Conservation (phyloP, 129 eudicot species). For the Silybum marianum region DNA sequence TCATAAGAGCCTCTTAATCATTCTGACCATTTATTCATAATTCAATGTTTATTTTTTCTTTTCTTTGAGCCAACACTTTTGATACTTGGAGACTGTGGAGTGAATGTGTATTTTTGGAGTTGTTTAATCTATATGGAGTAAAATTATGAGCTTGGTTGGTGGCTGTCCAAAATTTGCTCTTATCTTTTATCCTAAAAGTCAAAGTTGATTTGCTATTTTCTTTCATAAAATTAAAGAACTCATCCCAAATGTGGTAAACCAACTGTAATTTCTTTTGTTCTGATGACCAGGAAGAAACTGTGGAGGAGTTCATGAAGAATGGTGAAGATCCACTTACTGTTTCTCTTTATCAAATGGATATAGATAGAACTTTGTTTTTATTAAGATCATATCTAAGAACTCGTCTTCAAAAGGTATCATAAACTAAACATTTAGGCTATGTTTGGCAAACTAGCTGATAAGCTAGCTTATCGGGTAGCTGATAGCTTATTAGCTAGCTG, state of each 20-base stretch:
- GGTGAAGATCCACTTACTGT: conserved; percentile 85
- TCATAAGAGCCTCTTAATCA: too few relatives aligned
- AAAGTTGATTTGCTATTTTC: neutral
- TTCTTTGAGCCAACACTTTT: neutral
- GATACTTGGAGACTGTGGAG: neutral
- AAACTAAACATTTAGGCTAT: neutral
- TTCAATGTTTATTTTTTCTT: neutral
- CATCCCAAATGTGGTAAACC: neutral
- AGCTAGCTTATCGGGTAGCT: too few relatives aligned
- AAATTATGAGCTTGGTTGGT: neutral
- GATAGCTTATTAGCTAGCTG: too few relatives aligned
- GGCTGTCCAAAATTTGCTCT: neutral
- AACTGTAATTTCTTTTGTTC: neutral
- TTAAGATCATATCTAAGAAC: conserved; percentile 87
- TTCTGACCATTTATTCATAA: too few relatives aligned
- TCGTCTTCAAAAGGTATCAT: conserved; percentile 83
- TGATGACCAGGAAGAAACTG: conserved; percentile 70
- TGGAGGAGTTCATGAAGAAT: conserved; percentile 58
- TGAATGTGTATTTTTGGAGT: neutral
- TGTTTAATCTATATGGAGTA: neutral
- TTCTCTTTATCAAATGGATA: conserved; percentile 89
- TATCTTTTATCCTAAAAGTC: neutral
- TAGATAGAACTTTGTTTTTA: conserved; percentile 82
- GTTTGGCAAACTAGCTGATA: too few relatives aligned
- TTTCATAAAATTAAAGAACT: neutral